phyloP scores from a whole-genome alignment of 176 grass and related monocot genomes.

The Triticum turgidum region DNA sequence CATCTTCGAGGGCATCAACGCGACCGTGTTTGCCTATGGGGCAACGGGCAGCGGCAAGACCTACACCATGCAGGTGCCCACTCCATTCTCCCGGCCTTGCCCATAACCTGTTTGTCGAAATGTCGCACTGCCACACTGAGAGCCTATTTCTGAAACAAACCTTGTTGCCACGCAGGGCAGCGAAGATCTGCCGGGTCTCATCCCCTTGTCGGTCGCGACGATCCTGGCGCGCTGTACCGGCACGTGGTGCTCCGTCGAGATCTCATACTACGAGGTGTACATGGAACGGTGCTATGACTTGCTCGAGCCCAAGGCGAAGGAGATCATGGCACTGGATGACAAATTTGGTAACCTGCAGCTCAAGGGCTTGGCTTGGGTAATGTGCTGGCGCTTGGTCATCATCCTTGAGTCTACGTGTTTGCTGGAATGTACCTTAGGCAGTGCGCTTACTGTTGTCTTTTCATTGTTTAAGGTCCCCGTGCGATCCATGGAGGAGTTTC shows the following conservation, averaged over 20 bases:
- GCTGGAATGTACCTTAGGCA: neutral
- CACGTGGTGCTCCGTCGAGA: constrained; percentile 55
- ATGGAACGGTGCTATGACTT: constrained; percentile 91
- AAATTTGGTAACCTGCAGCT: constrained; percentile 75
- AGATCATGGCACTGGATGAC: constrained; percentile 80
- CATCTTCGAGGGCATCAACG: constrained; percentile 66
- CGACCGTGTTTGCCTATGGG: constrained; percentile 76
- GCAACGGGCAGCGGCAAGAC: constrained; percentile 92
- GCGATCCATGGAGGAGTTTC: constrained; percentile 73
- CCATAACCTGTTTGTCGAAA: neutral
- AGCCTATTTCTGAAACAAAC: neutral
- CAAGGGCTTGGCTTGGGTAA: constrained; percentile 89
- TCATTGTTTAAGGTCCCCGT: constrained; percentile 51
- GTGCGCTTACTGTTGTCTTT: constrained; percentile 22
- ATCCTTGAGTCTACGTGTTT: neutral
- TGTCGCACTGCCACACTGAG: neutral
- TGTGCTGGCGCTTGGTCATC: neutral
- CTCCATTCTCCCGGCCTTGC: neutral
- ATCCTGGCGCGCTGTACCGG: constrained; percentile 51
- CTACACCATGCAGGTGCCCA: constrained; percentile 76
- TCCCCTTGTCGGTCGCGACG: constrained; percentile 62
- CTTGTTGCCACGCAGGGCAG: constrained; percentile 44
- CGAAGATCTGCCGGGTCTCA: constrained; percentile 58
- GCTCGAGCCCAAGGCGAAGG: constrained; percentile 82
- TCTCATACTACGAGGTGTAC: constrained; percentile 92